Evolutionary conservation across 2,329 filamentous ascomycete genomes (phyloP).

Genomic region (Botryosphaeria dothidea): DNA sequence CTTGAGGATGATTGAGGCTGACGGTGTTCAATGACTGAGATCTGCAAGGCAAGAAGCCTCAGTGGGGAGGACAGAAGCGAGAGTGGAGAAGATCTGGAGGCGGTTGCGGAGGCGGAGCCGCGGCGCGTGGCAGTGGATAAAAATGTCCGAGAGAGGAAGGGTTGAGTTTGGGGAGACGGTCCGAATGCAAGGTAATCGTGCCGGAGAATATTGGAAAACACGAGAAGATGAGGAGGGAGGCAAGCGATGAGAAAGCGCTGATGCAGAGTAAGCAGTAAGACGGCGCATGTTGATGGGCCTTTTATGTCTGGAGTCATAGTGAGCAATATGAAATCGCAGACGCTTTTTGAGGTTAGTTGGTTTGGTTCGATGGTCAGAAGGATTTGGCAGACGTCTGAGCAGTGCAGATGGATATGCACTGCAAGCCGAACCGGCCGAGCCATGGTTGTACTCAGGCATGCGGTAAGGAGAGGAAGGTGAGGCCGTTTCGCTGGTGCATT

Average conservation of each 20-base stretch:
- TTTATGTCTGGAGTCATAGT: not conserved
- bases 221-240: not conserved
- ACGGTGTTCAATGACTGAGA: slow-evolving; percentile 1
- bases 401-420: slow-evolving; percentile 10
- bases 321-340: slow-evolving; percentile 6
- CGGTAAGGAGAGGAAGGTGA: not conserved
- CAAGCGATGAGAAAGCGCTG: not conserved
- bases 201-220: not conserved
- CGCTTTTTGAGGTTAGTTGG: not conserved
- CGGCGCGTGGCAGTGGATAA: not conserved
- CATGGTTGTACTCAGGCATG: slow-evolving; percentile 10
- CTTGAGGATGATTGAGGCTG: not conserved
- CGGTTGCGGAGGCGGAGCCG: not conserved
- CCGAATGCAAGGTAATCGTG: not conserved
- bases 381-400: slow-evolving; percentile 14
- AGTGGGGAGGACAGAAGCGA: not conserved
- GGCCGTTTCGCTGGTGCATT: not conserved
- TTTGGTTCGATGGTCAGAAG: slow-evolving; percentile 11
- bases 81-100: not conserved
- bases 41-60: not conserved
- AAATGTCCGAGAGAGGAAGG: not conserved
- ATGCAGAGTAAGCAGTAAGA: slow-evolving; percentile 7
- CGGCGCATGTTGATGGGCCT: not conserved
- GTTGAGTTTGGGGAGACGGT: not conserved
- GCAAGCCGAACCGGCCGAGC: slow-evolving; percentile 2